A percentile compares a stretch with the other conserved stretches of the same genome.
These are phyloP conservation scores for Epichloe coenophiala DNA, from an alignment of 2,329 filamentous ascomycete genomes.

Conservation along the genomic window DNA sequence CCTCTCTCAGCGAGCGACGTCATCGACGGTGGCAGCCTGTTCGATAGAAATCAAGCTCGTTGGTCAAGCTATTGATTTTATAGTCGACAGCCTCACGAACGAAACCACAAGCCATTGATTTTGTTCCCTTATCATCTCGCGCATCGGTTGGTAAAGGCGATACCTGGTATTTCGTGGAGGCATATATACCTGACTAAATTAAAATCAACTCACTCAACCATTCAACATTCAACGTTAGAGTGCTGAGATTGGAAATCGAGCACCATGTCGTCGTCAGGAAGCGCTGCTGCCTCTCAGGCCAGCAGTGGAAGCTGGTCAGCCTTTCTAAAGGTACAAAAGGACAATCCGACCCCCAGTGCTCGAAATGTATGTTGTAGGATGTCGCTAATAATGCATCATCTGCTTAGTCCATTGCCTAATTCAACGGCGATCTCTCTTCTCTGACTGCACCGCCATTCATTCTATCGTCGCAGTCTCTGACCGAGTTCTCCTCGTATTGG, in stretches of 20 bases:
- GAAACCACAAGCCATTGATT: not conserved
- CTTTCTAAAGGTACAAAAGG: slow-evolving; percentile 33
- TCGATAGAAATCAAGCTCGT: not conserved
- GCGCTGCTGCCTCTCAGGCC: slow-evolving; percentile 20
- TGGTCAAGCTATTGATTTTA: not conserved
- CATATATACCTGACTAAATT: not conserved
- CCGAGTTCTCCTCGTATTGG: slow-evolving; percentile 76
- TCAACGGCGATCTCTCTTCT: slow-evolving; percentile 70
- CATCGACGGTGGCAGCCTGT: not conserved
- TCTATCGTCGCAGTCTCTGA: slow-evolving; percentile 62
- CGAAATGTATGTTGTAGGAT: not conserved
- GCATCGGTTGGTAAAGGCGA: not conserved
- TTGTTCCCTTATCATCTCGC: not conserved
- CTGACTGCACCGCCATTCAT: slow-evolving; percentile 75
- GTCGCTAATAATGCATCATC: not conserved
- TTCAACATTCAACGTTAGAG: not conserved
- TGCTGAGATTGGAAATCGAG: not conserved
- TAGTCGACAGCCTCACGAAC: not conserved
- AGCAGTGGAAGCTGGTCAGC: slow-evolving; percentile 36
- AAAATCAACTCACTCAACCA: not conserved
- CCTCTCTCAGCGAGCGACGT: not conserved
- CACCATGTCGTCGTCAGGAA: slow-evolving; percentile 20
- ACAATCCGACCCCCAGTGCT: not conserved
- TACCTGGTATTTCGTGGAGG: not conserved
- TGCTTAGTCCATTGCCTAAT: slow-evolving; percentile 57